Conservation (phyloP, 164 flowering plant species). For the Aristolochia californica region DNA sequence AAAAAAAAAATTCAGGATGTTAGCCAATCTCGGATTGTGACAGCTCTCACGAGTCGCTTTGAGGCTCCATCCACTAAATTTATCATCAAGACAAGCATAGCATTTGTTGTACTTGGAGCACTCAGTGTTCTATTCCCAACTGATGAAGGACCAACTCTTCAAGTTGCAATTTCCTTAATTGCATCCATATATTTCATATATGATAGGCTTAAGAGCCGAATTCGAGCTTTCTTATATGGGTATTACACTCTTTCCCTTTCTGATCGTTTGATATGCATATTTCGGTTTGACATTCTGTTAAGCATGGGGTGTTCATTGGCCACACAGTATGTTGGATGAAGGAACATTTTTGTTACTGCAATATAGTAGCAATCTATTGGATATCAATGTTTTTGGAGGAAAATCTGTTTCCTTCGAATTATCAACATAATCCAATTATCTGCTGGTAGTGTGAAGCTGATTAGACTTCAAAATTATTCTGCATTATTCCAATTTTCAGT, state of each 20-base stretch:
- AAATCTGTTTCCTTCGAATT: not conserved
- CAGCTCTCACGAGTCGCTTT: conserved; percentile 60
- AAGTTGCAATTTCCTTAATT: conserved; percentile 74
- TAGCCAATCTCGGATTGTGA: conserved; percentile 52
- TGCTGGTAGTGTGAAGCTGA: too few relatives aligned
- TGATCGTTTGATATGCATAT: not conserved
- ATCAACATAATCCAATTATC: too few relatives aligned
- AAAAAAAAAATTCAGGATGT: conserved; percentile 79
- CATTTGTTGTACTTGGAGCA: conserved; percentile 59
- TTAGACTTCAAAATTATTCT: too few relatives aligned
- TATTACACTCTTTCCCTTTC: conserved; percentile 16
- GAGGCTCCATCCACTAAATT: conserved; percentile 59
- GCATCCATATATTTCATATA: conserved; percentile 71
- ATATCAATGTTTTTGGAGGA: not conserved
- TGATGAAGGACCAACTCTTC: conserved; percentile 96
- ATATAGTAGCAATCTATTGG: not conserved
- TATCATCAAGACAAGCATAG: conserved; percentile 52
- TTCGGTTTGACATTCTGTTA: not conserved
- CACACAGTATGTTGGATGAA: not conserved
- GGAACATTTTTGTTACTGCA: not conserved
- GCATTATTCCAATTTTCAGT: not conserved
- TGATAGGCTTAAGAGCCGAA: conserved; percentile 59
- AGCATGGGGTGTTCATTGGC: not conserved
- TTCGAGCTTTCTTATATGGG: conserved; percentile 80
- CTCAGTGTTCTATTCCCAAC: conserved; percentile 87